Conservation (phyloP, 495 filamentous ascomycete species). For the Penicilliopsis zonata region DNA sequence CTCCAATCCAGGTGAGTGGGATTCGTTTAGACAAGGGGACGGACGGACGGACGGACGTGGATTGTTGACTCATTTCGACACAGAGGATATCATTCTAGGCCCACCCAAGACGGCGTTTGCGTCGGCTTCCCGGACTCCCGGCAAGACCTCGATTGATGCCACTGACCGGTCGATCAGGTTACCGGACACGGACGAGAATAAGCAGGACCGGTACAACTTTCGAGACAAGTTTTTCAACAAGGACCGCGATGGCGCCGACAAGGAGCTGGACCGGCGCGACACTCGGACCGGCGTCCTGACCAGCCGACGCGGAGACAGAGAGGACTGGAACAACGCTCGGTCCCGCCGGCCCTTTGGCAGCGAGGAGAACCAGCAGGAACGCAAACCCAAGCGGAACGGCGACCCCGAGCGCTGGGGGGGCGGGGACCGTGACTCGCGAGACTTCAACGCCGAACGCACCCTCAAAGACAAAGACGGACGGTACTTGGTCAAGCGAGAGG, state of each 20-base stretch:
- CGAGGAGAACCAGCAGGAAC: constrained; percentile 39
- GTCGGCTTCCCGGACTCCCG: constrained; percentile 56
- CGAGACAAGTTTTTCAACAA: constrained; percentile 40
- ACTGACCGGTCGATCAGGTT: constrained; percentile 35
- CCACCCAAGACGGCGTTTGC: constrained; percentile 81
- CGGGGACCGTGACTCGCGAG: constrained; percentile 35
- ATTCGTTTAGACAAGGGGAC: too few relatives aligned
- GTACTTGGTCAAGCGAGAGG: constrained; percentile 35
- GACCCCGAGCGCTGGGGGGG: constrained; percentile 50
- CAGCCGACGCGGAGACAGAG: constrained; percentile 36
- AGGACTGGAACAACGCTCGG: constrained; percentile 47
- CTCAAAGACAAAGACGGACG: constrained; percentile 31
- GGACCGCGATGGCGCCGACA: constrained; percentile 33
- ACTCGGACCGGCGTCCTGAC: constrained; percentile 23
- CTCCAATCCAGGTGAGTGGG: constrained; percentile 44
- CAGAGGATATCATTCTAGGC: constrained; percentile 79
- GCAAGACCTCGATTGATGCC: constrained; percentile 39
- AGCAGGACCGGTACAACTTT: constrained; percentile 51
- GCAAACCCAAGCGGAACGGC: constrained; percentile 41
- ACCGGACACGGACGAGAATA: constrained; percentile 34
- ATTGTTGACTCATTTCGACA: constrained; percentile 21
- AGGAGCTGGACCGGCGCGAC: constrained; percentile 31
- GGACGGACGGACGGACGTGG: too few relatives aligned
- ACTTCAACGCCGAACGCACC: constrained; percentile 35
- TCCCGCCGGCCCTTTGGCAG: constrained; percentile 38